phyloP scores from a whole-genome alignment of 768 basidiomycete species.

The Boletales sp. region DNA sequence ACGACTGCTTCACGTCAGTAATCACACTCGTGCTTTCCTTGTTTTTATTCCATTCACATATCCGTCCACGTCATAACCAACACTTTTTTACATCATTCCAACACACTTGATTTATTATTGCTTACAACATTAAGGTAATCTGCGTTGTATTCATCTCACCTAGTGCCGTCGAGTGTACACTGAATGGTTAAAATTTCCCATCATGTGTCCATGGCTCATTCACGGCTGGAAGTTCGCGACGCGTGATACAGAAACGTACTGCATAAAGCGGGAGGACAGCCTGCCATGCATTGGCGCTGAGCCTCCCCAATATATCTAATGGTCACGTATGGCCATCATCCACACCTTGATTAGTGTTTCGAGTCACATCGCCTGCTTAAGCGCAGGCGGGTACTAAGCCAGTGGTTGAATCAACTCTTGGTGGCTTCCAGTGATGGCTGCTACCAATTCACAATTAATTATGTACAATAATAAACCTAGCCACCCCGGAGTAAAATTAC shows the following conservation, averaged over 20 bases:
- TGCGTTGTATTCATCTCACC: conserved; percentile 18
- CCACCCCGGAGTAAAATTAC: not conserved
- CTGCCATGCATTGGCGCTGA: too few relatives aligned
- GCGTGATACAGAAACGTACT: too few relatives aligned
- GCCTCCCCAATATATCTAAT: too few relatives aligned
- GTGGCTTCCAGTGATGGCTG: too few relatives aligned
- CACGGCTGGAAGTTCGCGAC: too few relatives aligned
- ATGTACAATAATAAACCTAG: not conserved
- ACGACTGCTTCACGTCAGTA: conserved; percentile 3
- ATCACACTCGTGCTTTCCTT: conserved; percentile 2
- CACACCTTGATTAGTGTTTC: too few relatives aligned
- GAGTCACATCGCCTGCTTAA: too few relatives aligned
- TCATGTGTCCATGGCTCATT: not conserved
- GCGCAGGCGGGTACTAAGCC: too few relatives aligned
- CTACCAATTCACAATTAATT: not conserved
- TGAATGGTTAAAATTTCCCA: conserved; percentile 9
- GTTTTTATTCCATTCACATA: conserved; percentile 25
- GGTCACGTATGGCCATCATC: too few relatives aligned
- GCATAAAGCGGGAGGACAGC: too few relatives aligned
- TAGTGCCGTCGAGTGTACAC: conserved; percentile 12
- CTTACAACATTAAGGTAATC: conserved; percentile 24
- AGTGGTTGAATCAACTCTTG: too few relatives aligned
- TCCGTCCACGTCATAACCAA: conserved; percentile 14
- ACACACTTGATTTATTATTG: conserved; percentile 17
- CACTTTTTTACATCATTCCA: conserved; percentile 15